Conservation (phyloP, 768 basidiomycete genomes). For the Mycena leptocephala region DNA sequence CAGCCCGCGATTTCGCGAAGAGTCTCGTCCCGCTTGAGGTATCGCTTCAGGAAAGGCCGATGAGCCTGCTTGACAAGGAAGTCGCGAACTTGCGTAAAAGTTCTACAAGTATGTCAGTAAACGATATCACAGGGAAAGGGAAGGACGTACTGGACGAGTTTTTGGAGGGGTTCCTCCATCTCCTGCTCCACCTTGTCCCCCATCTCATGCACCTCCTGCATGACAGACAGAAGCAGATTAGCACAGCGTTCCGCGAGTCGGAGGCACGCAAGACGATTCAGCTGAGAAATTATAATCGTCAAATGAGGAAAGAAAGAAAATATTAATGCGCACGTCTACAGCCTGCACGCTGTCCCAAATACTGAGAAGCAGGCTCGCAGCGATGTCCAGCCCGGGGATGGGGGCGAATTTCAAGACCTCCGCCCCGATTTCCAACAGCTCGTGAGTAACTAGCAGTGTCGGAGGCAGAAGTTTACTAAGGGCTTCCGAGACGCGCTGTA, state of each 20-base stretch:
- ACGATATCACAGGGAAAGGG: not conserved
- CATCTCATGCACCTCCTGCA: slow-evolving; percentile 66
- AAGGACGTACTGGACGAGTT: slow-evolving; percentile 58
- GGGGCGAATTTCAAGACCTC: slow-evolving; percentile 64
- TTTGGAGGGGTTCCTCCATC: slow-evolving; percentile 62
- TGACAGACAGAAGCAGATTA: slow-evolving; percentile 69
- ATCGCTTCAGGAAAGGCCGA: slow-evolving; percentile 79
- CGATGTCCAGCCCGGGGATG: slow-evolving; percentile 64
- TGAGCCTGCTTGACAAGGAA: slow-evolving; percentile 69
- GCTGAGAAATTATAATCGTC: slow-evolving; percentile 50
- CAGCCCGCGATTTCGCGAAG: slow-evolving; percentile 64
- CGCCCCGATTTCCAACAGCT: slow-evolving; percentile 52
- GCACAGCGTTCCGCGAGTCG: slow-evolving; percentile 77
- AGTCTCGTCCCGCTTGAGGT: slow-evolving; percentile 78
- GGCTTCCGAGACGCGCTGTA: slow-evolving; percentile 48
- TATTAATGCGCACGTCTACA: slow-evolving; percentile 65
- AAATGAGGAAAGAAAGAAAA: not conserved
- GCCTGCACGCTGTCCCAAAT: slow-evolving; percentile 74
- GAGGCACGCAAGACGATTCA: slow-evolving; percentile 74
- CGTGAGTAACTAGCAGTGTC: slow-evolving; percentile 52
- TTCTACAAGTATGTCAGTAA: not conserved
- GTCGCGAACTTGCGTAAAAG: slow-evolving; percentile 55
- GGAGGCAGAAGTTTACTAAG: slow-evolving; percentile 53
- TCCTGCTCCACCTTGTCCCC: slow-evolving; percentile 60
- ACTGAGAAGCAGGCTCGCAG: slow-evolving; percentile 61